These are phyloP conservation scores for Dendrobium nobile DNA, from an alignment of 106 monocot species.

Conservation along the genomic window DNA sequence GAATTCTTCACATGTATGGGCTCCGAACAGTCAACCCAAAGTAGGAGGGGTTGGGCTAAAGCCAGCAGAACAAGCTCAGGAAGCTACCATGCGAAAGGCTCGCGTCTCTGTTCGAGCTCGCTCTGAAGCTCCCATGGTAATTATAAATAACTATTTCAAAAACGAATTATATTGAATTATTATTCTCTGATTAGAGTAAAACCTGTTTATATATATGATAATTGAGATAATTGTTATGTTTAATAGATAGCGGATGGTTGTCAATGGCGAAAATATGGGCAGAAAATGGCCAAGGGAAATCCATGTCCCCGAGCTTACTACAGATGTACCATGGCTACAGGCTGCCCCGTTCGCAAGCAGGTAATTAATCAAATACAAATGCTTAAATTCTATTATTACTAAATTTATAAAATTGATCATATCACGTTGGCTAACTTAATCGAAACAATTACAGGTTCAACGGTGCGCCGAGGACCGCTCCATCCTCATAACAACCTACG, in stretches of 20 bases:
- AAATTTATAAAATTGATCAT: too few species aligned
- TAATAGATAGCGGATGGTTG: conserved; percentile 86
- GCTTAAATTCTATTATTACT: too few species aligned
- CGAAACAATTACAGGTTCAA: conserved; percentile 32
- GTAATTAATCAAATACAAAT: conserved; percentile 20
- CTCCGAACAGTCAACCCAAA: conserved; percentile 23
- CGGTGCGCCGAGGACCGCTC: conserved; percentile 59
- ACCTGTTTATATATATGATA: too few species aligned
- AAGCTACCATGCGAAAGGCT: conserved; percentile 89
- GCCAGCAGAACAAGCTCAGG: conserved; percentile 44
- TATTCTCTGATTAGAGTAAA: not conserved
- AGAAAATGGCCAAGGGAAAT: conserved; percentile 86
- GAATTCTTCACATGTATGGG: conserved; percentile 29
- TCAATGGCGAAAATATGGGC: conserved; percentile 85
- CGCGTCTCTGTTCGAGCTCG: conserved; percentile 93
- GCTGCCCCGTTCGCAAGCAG: conserved; percentile 81
- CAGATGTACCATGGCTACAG: conserved; percentile 70
- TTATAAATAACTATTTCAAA: not conserved
- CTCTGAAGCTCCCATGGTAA: conserved; percentile 93
- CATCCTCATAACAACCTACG: conserved; percentile 66
- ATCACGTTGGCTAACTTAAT: too few species aligned
- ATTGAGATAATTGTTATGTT: not conserved
- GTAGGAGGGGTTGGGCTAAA: conserved; percentile 2
- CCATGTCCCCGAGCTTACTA: conserved; percentile 79
- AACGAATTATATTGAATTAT: not conserved